Conservation (phyloP, 495 filamentous ascomycete species). For the Jackrogersella multiformis region DNA sequence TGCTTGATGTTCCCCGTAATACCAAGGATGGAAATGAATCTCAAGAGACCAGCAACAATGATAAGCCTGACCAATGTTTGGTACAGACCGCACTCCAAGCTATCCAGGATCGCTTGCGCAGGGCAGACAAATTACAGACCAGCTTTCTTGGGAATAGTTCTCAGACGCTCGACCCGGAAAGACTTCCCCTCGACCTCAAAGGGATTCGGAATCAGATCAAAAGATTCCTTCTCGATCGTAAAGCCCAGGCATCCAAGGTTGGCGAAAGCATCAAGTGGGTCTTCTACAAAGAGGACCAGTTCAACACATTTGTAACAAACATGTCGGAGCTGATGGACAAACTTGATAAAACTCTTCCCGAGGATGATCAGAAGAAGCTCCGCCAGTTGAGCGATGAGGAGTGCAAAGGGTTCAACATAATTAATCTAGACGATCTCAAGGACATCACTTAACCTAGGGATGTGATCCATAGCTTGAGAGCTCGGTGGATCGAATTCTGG, state of each 20-base stretch:
- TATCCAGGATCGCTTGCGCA: no score
- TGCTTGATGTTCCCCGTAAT: no score
- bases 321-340: constrained; percentile 6
- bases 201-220: constrained; percentile 1
- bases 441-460: not conserved
- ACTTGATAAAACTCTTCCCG: constrained; percentile 9
- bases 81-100: no score
- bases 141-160: no score
- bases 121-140: no score
- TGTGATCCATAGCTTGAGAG: constrained; percentile 26
- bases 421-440: constrained; percentile 21
- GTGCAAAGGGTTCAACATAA: constrained; percentile 14
- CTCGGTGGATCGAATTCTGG: constrained; percentile 4
- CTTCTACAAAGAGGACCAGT: constrained; percentile 20
- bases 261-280: constrained; percentile 16
- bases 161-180: not conserved
- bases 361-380: constrained; percentile 1
- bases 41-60: no score
- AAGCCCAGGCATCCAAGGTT: not conserved
- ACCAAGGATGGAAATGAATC: no score
- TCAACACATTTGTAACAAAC: constrained; percentile 19
- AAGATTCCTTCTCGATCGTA: constrained; percentile 1
- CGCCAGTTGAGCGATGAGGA: constrained; percentile 19
- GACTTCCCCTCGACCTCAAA: not conserved
- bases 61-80: no score